Base-by-base conservation (phyloP, 1,139 yeast species). In the Debaryomyces subglobosus region DNA sequence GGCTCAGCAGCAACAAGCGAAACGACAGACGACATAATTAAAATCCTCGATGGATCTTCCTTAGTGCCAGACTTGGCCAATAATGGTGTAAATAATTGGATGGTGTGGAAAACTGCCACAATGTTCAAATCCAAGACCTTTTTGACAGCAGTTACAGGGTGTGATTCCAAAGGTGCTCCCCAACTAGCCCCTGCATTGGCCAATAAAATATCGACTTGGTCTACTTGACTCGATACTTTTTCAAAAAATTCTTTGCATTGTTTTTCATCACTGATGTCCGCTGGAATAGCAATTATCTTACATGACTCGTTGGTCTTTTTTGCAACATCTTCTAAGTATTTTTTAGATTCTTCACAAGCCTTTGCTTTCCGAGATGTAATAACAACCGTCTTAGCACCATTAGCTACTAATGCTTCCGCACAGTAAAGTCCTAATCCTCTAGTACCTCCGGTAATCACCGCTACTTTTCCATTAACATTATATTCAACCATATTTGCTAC, bases 171-270 rank as follows among this genome's bases (percentile, higher is more conserved):
- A 27, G 79, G 80, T 4, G 84, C 86, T 29, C 92, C 94, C 94
- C 94, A 87, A 13, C 86, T 70, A 9, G 92, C 91, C 43, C 95
- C 95, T 12, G 94, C 94, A 59, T 87, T 87, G 50, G 92, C 90
- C 57, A 85, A 73, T 53, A 87, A 72, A 52, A 87, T 84, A 61
- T 87, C 84, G 30, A 85, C 75, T 59, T 75, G 72, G 35, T 68
- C 67, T 18, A 76, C 76, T 38, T 66, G 68, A 49, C 68, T 65
- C 34, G 66, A 53, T 25, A 82, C 79, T 42, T 73, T 77, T 7
- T 72, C 66, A 47, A 61, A 70, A 55, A 87, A 78, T 30, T 68
- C 60, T 48, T 72, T 68, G 48, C 79, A 77, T 21, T 86, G 87
- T 16, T 65, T 70, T 43, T 78, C 79, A 38, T 68, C 69, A 21